These are phyloP conservation scores for Saccharomyces pastorianus DNA, from an alignment of 1,139 yeast species.

Conservation along the genomic window DNA sequence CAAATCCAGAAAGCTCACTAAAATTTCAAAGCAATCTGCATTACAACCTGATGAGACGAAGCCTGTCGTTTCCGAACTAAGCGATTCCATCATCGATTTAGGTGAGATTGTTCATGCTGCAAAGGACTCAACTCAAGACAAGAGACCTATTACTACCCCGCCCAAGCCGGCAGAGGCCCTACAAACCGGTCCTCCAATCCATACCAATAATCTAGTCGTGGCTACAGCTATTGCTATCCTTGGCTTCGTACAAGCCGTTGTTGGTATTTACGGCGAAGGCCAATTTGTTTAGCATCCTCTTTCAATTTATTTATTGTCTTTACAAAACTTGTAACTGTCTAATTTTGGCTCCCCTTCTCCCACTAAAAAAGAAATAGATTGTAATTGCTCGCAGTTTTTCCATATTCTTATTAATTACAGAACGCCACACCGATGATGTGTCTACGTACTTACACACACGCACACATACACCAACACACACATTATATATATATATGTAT, in stretches of 20 bases:
- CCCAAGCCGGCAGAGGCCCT: conserved; percentile 7
- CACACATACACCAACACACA: no score
- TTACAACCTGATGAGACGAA: conserved; percentile 1
- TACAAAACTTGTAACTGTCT: conserved; percentile 8
- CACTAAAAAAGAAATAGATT: background rate
- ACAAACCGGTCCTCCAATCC: conserved; percentile 10
- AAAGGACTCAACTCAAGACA: conserved; percentile 6
- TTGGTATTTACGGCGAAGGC: conserved; percentile 31
- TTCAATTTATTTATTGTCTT: conserved; percentile 6
- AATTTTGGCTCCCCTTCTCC: background rate
- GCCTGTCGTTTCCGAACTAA: conserved; percentile 9
- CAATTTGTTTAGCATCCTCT: conserved; percentile 8
- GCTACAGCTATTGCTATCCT: conserved; percentile 13
- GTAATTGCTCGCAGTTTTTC: background rate
- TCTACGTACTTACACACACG: background rate
- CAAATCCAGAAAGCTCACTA: conserved; percentile 6
- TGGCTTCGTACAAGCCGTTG: conserved; percentile 25
- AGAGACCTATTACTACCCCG: conserved; percentile 3
- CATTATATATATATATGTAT: background rate
- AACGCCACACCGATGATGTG: background rate
- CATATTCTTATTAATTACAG: background rate
- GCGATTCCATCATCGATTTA: conserved; percentile 27
- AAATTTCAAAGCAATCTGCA: conserved; percentile 1
- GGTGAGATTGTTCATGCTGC: conserved; percentile 10
- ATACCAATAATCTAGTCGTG: conserved; percentile 14